Conservation (phyloP, 352 stramenopile species). For the Globisporangium canariense region DNA sequence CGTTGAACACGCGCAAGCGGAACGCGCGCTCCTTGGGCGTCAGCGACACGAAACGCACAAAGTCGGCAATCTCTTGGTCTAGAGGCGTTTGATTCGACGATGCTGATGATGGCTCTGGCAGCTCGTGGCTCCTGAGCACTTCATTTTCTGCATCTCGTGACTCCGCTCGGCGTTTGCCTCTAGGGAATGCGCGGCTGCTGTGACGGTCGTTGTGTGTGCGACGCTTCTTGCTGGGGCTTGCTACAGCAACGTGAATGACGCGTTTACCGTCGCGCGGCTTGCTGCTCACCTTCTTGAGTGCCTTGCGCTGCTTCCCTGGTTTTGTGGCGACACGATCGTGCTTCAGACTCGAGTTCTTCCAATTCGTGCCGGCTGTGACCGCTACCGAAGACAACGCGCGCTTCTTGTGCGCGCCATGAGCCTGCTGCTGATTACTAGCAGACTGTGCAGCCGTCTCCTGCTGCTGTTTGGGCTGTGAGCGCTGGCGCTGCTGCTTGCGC, state of each 20-base stretch:
- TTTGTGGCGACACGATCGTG: conserved; percentile 1
- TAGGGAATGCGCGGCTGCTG: not conserved
- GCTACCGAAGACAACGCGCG: not conserved
- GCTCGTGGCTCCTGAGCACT: not conserved
- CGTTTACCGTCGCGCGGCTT: conserved; percentile 8
- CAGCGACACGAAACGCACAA: conserved; percentile 44
- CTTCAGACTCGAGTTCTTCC: conserved; percentile 12
- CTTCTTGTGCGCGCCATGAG: not conserved
- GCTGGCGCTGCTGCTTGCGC: not conserved
- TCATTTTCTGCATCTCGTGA: not conserved
- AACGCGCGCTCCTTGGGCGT: conserved; percentile 38
- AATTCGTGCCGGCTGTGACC: conserved; percentile 11
- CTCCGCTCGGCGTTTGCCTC: not conserved
- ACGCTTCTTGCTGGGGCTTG: conserved; percentile 3
- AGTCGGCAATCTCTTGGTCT: conserved; percentile 39
- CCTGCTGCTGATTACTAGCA: not conserved
- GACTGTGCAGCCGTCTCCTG: not conserved
- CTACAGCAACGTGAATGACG: not conserved
- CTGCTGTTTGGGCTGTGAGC: not conserved
- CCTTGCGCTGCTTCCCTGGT: conserved; percentile 1
- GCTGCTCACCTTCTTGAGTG: conserved; percentile 14
- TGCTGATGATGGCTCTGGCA: not conserved
- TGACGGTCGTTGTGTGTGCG: not conserved
- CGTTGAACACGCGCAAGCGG: conserved; percentile 35
- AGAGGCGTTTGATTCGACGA: conserved; percentile 11